phyloP scores from a whole-genome alignment of 768 basidiomycete species.

The Pisolithus sp. region DNA sequence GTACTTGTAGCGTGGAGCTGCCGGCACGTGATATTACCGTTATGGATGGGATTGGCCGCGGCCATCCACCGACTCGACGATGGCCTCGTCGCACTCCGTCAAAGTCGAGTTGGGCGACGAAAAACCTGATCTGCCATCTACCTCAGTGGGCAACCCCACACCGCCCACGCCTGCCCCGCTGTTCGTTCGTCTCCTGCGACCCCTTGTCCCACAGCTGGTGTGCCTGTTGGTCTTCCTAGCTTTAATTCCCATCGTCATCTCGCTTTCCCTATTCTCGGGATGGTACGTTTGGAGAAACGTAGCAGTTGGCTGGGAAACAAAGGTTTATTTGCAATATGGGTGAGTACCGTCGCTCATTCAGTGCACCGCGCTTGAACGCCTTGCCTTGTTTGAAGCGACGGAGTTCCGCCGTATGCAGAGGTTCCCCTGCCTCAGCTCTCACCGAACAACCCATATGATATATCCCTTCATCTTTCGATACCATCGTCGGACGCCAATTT shows the following conservation, averaged over 20 bases:
- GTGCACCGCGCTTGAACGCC: conserved; percentile 3
- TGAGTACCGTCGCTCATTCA: conserved; percentile 28
- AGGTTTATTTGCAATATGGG: conserved; percentile 78
- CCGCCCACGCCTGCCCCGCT: conserved; percentile 16
- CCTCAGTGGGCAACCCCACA: conserved; percentile 10
- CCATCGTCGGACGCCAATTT: conserved; percentile 64
- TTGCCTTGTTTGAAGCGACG: conserved; percentile 43
- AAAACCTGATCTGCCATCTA: not conserved
- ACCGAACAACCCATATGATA: conserved; percentile 64
- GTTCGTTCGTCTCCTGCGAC: conserved; percentile 35
- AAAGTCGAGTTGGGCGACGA: conserved; percentile 7
- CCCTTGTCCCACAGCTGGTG: conserved; percentile 57
- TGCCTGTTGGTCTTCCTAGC: conserved; percentile 56
- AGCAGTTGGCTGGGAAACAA: conserved; percentile 64
- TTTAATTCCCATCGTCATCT: conserved; percentile 54
- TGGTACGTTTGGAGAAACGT: conserved; percentile 69
- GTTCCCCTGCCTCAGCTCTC: conserved; percentile 45
- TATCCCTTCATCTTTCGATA: conserved; percentile 59
- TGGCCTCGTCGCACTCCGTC: not conserved
- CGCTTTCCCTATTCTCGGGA: conserved; percentile 62
- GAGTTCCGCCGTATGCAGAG: conserved; percentile 56
- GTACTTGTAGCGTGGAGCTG: too few relatives aligned
- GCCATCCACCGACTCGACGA: conserved; percentile 1
- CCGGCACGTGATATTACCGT: not conserved
- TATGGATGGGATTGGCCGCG: not conserved